Base-by-base conservation (phyloP, 108 stramenopile genomes). In the Skeletonema potamos region DNA sequence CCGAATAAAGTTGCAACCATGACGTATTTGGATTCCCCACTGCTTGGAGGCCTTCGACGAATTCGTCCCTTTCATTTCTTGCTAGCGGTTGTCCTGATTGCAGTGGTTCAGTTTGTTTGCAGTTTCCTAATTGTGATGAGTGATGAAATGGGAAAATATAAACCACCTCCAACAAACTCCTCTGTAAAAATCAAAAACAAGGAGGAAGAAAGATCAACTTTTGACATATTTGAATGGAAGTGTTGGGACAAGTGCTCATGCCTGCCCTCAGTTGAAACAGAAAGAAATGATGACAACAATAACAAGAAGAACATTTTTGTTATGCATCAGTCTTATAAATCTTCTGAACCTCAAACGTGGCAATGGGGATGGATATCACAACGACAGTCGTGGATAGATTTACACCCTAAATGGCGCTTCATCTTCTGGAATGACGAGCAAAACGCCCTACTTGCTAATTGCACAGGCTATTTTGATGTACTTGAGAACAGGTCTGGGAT, bases 391-490 rank as follows among this genome's bases (percentile, higher is more conserved):
- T 62, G 61, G 61, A 36, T 62, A 11, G 39, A 62, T 26, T 39
- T 62, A 26, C 61, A 62, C 15, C 61, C 22, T 34, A 22, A 62
- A 15, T 62, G 61, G 61, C 33, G 12, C 12, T 62, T 62, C 12
- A 62, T 62, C n/a, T 62, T 62, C n/a, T 62, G 61, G 61, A 37
- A 36, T 12, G 61, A 62, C 39, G 39, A 39, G 37, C 61, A 62
- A 62, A 62, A 62, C 37, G 20, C 4, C 6, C 37, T 62, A 34
- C 39, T 62, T 36, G 61, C 61, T 4, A 62, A 36, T n/a, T 62
- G 61, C 39, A 62, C 37, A 39, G 61, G 61, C 24, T 62, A 34
- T 18, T 11, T 12, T 37, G 12, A 62, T 29, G 37, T 62, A n/a
- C 29, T 62, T 39, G 34, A 24, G 24, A 34, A 34, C 36, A 36